phyloP scores from a whole-genome alignment of 179 eudicot genomes.

The Amaranthus tricolor region DNA sequence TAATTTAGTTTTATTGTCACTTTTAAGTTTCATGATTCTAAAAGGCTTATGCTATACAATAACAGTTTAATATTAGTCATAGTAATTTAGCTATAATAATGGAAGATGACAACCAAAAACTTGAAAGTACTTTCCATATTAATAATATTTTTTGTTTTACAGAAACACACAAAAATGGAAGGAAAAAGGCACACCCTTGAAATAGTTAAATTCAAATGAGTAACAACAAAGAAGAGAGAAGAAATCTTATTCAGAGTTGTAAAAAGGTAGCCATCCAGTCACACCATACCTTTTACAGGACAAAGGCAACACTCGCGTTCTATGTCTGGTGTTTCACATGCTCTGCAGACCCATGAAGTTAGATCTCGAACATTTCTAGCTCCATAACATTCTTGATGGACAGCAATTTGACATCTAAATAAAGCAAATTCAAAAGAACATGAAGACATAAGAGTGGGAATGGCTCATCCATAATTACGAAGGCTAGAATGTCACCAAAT shows the following conservation, averaged over 20 bases:
- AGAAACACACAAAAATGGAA: no score
- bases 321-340: conserved; percentile 80
- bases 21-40: no score
- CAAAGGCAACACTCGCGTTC: conserved; percentile 93
- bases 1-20: no score
- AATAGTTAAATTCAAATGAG: neutral
- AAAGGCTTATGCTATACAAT: no score
- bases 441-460: neutral
- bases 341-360: conserved; percentile 96
- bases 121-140: no score
- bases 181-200: no score
- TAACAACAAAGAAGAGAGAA: neutral
- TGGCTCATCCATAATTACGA: neutral
- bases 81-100: no score
- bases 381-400: conserved; percentile 97
- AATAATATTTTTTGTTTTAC: no score
- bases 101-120: no score
- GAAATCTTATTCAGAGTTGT: neutral
- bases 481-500: neutral
- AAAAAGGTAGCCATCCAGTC: neutral
- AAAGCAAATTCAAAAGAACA: conserved; percentile 7
- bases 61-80: no score
- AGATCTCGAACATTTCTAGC: conserved; percentile 59
- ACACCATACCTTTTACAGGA: conserved; percentile 81
- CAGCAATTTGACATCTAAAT: conserved; percentile 96